phyloP scores from a whole-genome alignment of 2,329 filamentous ascomycete species.

The Xylaria digitata region DNA sequence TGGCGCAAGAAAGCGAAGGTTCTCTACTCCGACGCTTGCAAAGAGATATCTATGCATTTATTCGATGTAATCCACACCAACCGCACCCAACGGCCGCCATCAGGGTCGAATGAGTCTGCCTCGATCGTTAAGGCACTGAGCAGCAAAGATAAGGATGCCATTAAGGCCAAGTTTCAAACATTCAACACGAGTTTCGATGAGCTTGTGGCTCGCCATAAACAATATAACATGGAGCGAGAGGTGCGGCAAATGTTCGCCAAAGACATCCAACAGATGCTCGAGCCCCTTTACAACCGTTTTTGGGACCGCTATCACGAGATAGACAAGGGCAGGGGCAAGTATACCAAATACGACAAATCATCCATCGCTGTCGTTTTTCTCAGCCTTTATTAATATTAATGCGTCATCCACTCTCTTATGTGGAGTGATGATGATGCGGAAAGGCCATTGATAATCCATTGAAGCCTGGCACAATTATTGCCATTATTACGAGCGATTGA shows the following conservation, averaged over 20 bases:
- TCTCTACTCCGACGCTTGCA: slow-evolving; percentile 87
- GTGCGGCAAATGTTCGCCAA: slow-evolving; percentile 82
- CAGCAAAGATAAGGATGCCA: slow-evolving; percentile 93
- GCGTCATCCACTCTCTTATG: neutral
- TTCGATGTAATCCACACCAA: slow-evolving; percentile 94
- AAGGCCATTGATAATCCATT: neutral
- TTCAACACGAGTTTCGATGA: slow-evolving; percentile 95
- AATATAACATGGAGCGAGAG: slow-evolving; percentile 89
- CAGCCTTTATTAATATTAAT: slow-evolving; percentile 58
- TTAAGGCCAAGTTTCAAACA: slow-evolving; percentile 93
- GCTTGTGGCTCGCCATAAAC: slow-evolving; percentile 83
- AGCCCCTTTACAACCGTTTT: slow-evolving; percentile 93
- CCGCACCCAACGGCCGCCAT: slow-evolving; percentile 76
- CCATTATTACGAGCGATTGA: slow-evolving; percentile 5
- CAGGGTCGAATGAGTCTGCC: slow-evolving; percentile 81
- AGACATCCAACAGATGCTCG: slow-evolving; percentile 90
- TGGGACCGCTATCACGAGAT: slow-evolving; percentile 98
- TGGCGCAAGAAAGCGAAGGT: slow-evolving; percentile 90
- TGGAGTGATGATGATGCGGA: neutral
- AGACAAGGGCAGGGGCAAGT: slow-evolving; percentile 97
- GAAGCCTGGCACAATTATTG: neutral
- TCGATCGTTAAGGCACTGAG: slow-evolving; percentile 85
- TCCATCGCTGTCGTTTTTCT: slow-evolving; percentile 76
- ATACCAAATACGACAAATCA: slow-evolving; percentile 95
- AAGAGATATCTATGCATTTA: slow-evolving; percentile 84